Evolutionary conservation across 192 early-diverging fungal genomes (phyloP), one percentile per base, ranked within the genome.

Genomic region (Coemansia sp.): DNA sequence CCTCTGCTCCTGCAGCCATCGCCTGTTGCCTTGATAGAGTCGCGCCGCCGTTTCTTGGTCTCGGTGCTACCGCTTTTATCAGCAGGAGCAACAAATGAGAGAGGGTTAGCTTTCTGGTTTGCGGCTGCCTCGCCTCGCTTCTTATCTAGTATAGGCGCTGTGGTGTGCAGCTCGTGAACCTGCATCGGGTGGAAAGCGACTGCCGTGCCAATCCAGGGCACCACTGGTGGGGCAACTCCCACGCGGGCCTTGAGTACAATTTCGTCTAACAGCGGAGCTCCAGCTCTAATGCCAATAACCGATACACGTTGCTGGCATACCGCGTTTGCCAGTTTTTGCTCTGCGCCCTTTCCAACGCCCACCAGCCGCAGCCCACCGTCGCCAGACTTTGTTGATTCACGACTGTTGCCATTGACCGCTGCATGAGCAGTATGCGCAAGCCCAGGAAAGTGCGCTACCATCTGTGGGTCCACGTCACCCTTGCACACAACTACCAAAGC

Each of bases 401-500:
- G 18, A 45, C 6, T 18, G 6, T 16, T 10, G 38, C 38, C 3
- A 23, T 31, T 33, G 38, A 25, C 37, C 1, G 66, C 65, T 6
- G 20, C 26, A 3, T 61, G 65, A 25, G 69, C 78, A 12, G 73
- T 64, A 35, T 81, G 78, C 0, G 69, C 73, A 39, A 81, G 47
- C 2, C 62, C 78, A 4, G 73, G 78, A 7, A 81, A 68, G 42
- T 81, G 78, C 11, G 69, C 66, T 0, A 75, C 65, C 43, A 81
- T 34, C 23, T 75, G 78, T 9, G 70, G 37, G n/a, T 81, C 78
- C 1, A 81, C 48, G 34, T 75, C 73, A n/a, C 57, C 61, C 50
- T 64, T 72, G 43, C 78, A 81, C 11, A 68, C 78, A 35, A 81
- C 57, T 11, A 81, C 78, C 28, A 81, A 36, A 4, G 61, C 73